Percentiles rank a stretch among this genome's conserved stretches.
Evolutionary conservation across 2,329 filamentous ascomycete genomes (phyloP).

Genomic region (Colletotrichum lindemuthianum): DNA sequence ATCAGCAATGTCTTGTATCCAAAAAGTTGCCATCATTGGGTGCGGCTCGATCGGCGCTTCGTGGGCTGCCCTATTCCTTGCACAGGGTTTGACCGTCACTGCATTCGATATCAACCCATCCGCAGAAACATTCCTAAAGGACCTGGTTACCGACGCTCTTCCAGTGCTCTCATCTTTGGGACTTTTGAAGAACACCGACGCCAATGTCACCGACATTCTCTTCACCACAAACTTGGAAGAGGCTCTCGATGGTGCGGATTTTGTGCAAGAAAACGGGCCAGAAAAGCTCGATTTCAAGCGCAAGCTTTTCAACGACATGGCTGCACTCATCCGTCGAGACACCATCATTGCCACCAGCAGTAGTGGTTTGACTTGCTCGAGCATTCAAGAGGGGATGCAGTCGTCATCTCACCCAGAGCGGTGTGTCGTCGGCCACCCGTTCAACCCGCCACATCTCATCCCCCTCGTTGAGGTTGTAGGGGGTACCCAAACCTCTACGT

Average conservation of each 20-base stretch:
- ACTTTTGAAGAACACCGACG: neutral
- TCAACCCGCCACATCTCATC: constrained; percentile 60
- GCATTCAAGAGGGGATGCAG: constrained; percentile 40
- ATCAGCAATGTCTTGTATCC: constrained; percentile 28
- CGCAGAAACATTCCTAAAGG: constrained; percentile 44
- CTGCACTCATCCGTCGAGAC: constrained; percentile 41
- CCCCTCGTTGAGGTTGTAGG: constrained; percentile 58
- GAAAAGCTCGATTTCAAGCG: constrained; percentile 52
- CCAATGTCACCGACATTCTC: neutral
- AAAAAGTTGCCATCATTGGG: constrained; percentile 44
- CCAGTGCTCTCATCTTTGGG: constrained; percentile 25
- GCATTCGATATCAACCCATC: constrained; percentile 52
- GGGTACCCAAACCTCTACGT: constrained; percentile 42
- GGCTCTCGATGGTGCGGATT: constrained; percentile 41
- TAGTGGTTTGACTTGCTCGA: constrained; percentile 45
- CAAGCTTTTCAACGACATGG: constrained; percentile 48
- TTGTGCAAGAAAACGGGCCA: constrained; percentile 52
- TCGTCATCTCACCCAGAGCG: constrained; percentile 40
- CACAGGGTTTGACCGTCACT: constrained; percentile 47
- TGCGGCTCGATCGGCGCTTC: constrained; percentile 48
- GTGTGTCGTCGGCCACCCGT: constrained; percentile 57
- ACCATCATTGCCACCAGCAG: constrained; percentile 49
- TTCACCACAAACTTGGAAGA: constrained; percentile 24
- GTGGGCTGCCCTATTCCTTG: constrained; percentile 50
- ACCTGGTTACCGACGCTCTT: constrained; percentile 27